Evolutionary conservation across 2,329 filamentous ascomycete species (phyloP).

Genomic region (Fusarium sp.): DNA sequence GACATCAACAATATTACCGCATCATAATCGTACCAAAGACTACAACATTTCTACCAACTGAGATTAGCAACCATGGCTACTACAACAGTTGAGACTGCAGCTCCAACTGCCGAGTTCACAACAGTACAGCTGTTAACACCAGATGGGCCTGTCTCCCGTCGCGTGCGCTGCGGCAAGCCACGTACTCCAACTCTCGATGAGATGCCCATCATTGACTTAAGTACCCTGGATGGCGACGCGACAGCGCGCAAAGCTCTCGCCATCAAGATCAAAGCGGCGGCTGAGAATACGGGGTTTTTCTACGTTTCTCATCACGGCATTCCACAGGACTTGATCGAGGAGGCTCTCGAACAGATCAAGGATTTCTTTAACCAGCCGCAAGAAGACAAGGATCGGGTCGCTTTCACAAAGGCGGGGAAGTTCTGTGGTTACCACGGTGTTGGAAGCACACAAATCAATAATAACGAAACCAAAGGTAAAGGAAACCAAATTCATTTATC

Average conservation of each 20-base stretch:
- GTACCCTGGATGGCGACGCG: not conserved
- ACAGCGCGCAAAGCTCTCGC: not conserved
- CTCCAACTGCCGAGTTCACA: not conserved
- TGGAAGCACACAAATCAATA: constrained; percentile 12
- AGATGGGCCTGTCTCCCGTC: constrained; percentile 2
- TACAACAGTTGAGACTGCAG: not conserved
- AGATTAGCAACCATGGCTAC: not conserved
- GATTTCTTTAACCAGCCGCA: not conserved
- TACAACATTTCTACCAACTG: accelerated
- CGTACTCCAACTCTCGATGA: constrained; percentile 7
- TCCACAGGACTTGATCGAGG: not conserved
- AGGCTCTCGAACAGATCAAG: not conserved
- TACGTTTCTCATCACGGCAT: not conserved
- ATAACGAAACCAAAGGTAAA: constrained; percentile 10
- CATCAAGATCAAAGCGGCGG: not conserved
- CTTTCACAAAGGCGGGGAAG: constrained; percentile 12
- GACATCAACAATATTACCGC: not conserved
- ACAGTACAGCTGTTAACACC: constrained; percentile 14
- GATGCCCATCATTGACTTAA: constrained; percentile 14
- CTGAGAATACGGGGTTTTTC: constrained; percentile 3
- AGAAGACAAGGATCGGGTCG: not conserved
- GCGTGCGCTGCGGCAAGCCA: constrained; percentile 9
- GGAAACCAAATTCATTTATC: accelerated
- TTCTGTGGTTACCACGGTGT: constrained; percentile 15
- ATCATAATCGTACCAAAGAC: accelerated